phyloP scores from a whole-genome alignment of 1,284 basidiomycete species.

The Testicularia cyperi region DNA sequence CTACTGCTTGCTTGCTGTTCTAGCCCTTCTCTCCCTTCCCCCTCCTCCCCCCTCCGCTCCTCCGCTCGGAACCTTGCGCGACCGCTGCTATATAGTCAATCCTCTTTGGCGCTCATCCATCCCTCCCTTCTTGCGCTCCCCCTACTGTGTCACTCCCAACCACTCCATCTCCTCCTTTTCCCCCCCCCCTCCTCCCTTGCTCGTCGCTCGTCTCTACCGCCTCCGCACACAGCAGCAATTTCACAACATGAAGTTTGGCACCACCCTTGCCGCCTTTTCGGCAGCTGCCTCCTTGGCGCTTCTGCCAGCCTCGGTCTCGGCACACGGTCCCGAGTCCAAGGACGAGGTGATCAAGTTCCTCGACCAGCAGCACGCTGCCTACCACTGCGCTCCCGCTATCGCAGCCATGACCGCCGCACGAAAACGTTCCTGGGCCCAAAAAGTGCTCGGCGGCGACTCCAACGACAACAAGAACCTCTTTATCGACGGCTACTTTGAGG shows the following conservation, averaged over 20 bases:
- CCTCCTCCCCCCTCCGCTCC: too few species aligned
- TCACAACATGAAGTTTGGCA: constrained; percentile 29
- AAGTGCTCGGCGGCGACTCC: constrained; percentile 50
- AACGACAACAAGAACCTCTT: constrained; percentile 58
- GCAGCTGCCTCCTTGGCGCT: constrained; percentile 23
- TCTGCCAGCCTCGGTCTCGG: constrained; percentile 31
- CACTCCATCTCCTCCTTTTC: background rate
- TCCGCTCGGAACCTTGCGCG: too few species aligned
- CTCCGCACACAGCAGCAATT: too few species aligned
- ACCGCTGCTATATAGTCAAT: too few species aligned
- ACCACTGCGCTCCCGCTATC: constrained; percentile 61
- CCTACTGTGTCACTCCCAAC: too few species aligned
- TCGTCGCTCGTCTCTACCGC: background rate
- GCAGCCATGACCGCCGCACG: constrained; percentile 58
- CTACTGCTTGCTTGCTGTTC: too few species aligned
- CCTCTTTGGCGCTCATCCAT: too few species aligned
- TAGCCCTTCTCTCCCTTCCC: too few species aligned
- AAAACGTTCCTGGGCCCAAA: constrained; percentile 52
- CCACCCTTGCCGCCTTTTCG: constrained; percentile 20
- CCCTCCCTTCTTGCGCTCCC: too few species aligned
- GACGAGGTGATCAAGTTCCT: constrained; percentile 55
- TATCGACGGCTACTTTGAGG: constrained; percentile 58
- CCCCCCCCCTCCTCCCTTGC: background rate
- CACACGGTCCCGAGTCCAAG: constrained; percentile 54
- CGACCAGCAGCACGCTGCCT: constrained; percentile 57